Evolutionary conservation across 768 basidiomycete species (phyloP).

Genomic region (Boletus edulis): DNA sequence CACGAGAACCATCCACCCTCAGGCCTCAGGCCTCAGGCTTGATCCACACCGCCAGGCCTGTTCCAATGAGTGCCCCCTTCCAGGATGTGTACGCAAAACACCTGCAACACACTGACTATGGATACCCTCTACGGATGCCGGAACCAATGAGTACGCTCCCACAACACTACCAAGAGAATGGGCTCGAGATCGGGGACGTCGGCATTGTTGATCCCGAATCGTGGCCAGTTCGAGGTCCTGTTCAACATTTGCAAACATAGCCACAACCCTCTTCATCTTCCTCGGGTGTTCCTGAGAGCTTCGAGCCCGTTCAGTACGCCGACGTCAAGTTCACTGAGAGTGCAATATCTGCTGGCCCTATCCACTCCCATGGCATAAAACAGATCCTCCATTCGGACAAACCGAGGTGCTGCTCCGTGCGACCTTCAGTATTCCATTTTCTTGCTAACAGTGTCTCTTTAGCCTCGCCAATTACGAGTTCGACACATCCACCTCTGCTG

Average conservation of each 20-base stretch:
- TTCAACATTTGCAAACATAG: neutral
- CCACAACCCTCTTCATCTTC: neutral
- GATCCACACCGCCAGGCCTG: too few species aligned
- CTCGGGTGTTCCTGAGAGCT: neutral
- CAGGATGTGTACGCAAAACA: neutral
- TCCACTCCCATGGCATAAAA: neutral
- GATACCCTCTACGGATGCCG: slow-evolving; percentile 1
- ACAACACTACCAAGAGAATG: neutral
- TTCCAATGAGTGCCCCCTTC: neutral
- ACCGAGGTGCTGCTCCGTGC: neutral
- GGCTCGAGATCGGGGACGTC: neutral
- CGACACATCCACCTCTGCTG: neutral
- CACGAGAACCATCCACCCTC: too few species aligned
- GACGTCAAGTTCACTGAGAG: neutral
- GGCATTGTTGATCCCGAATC: neutral
- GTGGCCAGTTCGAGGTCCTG: neutral
- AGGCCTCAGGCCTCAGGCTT: too few species aligned
- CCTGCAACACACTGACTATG: neutral
- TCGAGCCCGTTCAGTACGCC: neutral
- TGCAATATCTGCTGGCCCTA: neutral
- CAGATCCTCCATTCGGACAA: neutral
- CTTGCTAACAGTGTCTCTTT: neutral
- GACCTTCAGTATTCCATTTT: neutral
- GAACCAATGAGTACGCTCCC: neutral
- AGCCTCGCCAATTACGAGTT: neutral